A percentile compares a stretch with the other conserved stretches of the same genome.
Conservation (phyloP, 225 moss, liverwort and hornwort species). For the Anthoceros angustus region DNA sequence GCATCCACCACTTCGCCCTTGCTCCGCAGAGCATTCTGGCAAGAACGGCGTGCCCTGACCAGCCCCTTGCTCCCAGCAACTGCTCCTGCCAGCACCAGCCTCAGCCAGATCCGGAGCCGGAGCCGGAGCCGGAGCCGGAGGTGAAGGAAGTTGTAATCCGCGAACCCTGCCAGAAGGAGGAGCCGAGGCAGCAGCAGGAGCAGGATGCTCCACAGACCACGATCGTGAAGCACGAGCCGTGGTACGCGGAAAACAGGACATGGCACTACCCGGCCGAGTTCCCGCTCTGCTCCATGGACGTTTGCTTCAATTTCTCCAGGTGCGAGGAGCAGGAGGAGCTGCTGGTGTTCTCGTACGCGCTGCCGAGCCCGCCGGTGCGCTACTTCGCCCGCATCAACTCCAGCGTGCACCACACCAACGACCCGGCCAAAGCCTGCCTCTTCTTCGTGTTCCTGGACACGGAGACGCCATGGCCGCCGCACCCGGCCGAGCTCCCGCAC, state of each 20-base stretch:
- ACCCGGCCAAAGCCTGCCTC: slow-evolving; percentile 49
- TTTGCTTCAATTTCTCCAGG: slow-evolving; percentile 56
- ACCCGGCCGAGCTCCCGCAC: slow-evolving; percentile 27
- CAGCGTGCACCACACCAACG: slow-evolving; percentile 37
- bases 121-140: neutral
- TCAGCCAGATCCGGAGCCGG: neutral
- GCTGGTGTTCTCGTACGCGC: slow-evolving; percentile 40
- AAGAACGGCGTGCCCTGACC: neutral
- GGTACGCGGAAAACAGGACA: slow-evolving; percentile 38
- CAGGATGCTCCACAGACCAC: too few relatives aligned
- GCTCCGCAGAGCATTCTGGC: neutral
- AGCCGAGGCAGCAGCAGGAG: neutral
- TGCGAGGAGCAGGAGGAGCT: slow-evolving; percentile 40
- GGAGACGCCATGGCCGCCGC: slow-evolving; percentile 28
- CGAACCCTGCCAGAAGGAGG: neutral
- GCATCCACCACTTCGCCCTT: neutral
- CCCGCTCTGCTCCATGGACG: slow-evolving; percentile 61
- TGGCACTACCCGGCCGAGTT: slow-evolving; percentile 47
- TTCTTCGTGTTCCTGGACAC: slow-evolving; percentile 60
- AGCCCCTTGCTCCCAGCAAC: neutral
- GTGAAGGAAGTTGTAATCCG: neutral
- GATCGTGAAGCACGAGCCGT: slow-evolving; percentile 12
- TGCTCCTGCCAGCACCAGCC: neutral
- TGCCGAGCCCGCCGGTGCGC: slow-evolving; percentile 28
- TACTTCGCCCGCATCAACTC: slow-evolving; percentile 44